These are phyloP conservation scores for Magnolia changhungtana DNA, from an alignment of 164 flowering plant species.

Conservation along the genomic window DNA sequence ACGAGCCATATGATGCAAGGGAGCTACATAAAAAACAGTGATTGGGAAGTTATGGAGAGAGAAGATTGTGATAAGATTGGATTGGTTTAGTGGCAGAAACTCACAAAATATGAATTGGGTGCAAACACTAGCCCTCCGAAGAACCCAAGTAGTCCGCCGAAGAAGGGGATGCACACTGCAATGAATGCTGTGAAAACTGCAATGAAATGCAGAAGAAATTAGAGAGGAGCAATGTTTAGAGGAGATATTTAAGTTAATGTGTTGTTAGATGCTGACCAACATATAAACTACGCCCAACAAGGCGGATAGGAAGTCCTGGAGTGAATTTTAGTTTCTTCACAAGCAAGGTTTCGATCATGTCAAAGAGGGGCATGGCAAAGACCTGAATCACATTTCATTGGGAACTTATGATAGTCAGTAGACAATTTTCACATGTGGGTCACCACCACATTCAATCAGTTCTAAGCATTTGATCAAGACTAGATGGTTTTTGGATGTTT, in stretches of 20 bases:
- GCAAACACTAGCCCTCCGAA: slow-evolving; percentile 40
- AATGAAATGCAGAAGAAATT: neutral
- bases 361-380: slow-evolving; percentile 38
- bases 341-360: slow-evolving; percentile 24
- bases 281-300: slow-evolving; percentile 23
- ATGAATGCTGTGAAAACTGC: slow-evolving; percentile 22
- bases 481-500: neutral
- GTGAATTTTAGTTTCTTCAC: slow-evolving; percentile 17
- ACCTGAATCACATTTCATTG: slow-evolving; percentile 13
- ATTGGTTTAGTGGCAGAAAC: neutral
- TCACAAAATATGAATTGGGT: slow-evolving; percentile 34
- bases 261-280: slow-evolving; percentile 27
- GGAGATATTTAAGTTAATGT: neutral
- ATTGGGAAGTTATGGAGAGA: neutral
- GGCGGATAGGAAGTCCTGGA: slow-evolving; percentile 24
- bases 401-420: too few species aligned
- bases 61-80: neutral
- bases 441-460: neutral
- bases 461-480: neutral
- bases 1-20: slow-evolving; percentile 39
- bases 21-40: slow-evolving; percentile 18
- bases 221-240: neutral
- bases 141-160: slow-evolving; percentile 37
- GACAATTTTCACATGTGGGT: too few species aligned
- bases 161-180: slow-evolving; percentile 33